Base-by-base conservation (phyloP, 257 asterid species). In the Solanum pimpinellifolium region DNA sequence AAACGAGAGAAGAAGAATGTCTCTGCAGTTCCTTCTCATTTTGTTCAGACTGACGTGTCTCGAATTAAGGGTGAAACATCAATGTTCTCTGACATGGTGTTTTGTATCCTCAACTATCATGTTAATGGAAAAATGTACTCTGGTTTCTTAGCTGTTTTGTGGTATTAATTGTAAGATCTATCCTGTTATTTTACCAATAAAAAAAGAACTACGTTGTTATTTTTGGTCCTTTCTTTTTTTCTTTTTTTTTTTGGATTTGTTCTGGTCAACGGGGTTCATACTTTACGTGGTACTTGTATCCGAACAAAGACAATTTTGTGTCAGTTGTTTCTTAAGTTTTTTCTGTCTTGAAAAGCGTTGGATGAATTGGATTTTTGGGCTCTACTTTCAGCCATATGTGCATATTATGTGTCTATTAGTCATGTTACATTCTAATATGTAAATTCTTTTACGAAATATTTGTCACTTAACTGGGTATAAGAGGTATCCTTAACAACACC, bases 11-110 rank as follows among this genome's bases (percentile, higher is more conserved):
- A 92, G 91, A 93, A 90, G 89, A 94, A 93, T 90, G 89, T 87
- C 87, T 88, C 94, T 89, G 92, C 88, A 89, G 99, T 97, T 91
- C 99, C 99, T 80, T 92, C 95, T 86, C 99, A 97, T 90, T 95
- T 97, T 62, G 88, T 92, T 83, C 96, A 91, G 92, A 95, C 99
- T 65, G 99, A 97, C 86, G 97, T 95, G 90, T 94, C 99, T 87
- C 91, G 87, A 68, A 94, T 97, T 60, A 94, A 94, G 95, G 94
- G 98, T 80, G 95, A 93, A 90, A 94, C 98, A 21, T 92, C 96
- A 85, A 88, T 95, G 90, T 95, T 97, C 88, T 86, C 92, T 39
- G 91, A 91, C 89, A 89, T 94, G 95, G 87, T 94, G 72, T 93
- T 95, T 77, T 94, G 99, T 97, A 97, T 97, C 99, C 99, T 95